Conservation (phyloP, 2,329 filamentous ascomycete species). For the Mycosphaerella arachidis region DNA sequence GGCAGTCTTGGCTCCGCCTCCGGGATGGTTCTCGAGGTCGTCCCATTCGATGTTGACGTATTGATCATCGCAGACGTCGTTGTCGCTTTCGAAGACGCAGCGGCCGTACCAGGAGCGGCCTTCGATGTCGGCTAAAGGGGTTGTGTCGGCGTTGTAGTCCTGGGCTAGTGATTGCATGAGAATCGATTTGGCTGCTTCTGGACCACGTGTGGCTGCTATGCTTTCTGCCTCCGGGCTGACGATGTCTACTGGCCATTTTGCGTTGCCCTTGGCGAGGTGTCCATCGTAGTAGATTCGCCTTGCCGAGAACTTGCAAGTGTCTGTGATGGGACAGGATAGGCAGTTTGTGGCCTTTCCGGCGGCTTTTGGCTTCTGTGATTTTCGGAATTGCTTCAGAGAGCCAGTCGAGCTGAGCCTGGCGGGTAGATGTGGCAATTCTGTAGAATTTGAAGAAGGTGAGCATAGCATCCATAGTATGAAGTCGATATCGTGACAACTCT, state of each 20-base stretch:
- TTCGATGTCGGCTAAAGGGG: conserved; percentile 45
- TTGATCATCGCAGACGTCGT: conserved; percentile 91
- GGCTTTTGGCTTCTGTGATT: conserved; percentile 65
- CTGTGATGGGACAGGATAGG: conserved; percentile 69
- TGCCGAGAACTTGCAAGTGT: conserved; percentile 77
- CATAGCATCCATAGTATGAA: conserved; percentile 86
- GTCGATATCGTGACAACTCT: conserved; percentile 95
- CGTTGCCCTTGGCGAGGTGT: conserved; percentile 62
- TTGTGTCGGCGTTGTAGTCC: conserved; percentile 54
- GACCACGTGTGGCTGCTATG: conserved; percentile 47
- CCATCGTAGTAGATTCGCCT: conserved; percentile 74
- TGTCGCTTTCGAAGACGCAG: conserved; percentile 92
- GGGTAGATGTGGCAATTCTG: conserved; percentile 59
- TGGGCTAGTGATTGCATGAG: conserved; percentile 48
- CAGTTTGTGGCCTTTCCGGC: conserved; percentile 84
- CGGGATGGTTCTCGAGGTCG: conserved; percentile 51
- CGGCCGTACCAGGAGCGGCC: conserved; percentile 71
- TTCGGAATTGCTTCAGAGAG: conserved; percentile 71
- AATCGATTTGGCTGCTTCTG: conserved; percentile 48
- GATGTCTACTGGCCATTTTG: conserved; percentile 77
- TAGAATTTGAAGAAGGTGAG: conserved; percentile 52
- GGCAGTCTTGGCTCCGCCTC: conserved; percentile 65
- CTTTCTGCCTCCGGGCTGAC: conserved; percentile 92
- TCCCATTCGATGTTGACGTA: conserved; percentile 85
- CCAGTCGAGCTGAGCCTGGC: conserved; percentile 70